phyloP scores from a whole-genome alignment of 768 basidiomycete species.

The Pleurotus eryngii region DNA sequence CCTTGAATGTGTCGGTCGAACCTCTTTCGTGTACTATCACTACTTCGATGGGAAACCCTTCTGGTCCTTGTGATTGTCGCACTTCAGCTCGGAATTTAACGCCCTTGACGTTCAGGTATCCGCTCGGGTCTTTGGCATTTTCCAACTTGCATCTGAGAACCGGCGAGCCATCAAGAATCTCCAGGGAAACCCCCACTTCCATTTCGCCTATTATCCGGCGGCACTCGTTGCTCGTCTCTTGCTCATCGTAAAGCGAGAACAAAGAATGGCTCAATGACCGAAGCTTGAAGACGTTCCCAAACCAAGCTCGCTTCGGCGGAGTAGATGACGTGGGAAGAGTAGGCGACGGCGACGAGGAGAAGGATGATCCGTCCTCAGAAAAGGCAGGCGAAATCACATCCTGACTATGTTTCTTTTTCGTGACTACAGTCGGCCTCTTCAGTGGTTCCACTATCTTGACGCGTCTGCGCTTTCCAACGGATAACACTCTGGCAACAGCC shows the following conservation, averaged over 20 bases:
- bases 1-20: conserved; percentile 76
- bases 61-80: conserved; percentile 40
- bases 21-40: conserved; percentile 83
- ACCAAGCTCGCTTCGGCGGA: conserved; percentile 68
- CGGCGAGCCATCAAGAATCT: conserved; percentile 59
- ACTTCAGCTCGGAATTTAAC: conserved; percentile 86
- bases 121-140: conserved; percentile 56
- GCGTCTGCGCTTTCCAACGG: conserved; percentile 34
- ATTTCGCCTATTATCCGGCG: conserved; percentile 67
- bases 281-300: conserved; percentile 85
- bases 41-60: conserved; percentile 47
- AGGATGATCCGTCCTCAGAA: conserved; percentile 39
- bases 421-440: conserved; percentile 26
- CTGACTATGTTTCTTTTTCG: conserved; percentile 27
- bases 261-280: conserved; percentile 62
- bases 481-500: conserved; percentile 39
- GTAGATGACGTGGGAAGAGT: conserved; percentile 29
- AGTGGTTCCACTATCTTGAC: conserved; percentile 56
- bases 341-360: conserved; percentile 35
- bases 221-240: conserved; percentile 72
- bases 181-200: conserved; percentile 65
- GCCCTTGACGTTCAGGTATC: conserved; percentile 56
- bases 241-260: conserved; percentile 53
- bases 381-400: conserved; percentile 34
- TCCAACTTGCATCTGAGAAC: conserved; percentile 76